These are phyloP conservation scores for Barbatosphaeria neglecta DNA, from an alignment of 495 filamentous ascomycete genomes.

Conservation along the genomic window DNA sequence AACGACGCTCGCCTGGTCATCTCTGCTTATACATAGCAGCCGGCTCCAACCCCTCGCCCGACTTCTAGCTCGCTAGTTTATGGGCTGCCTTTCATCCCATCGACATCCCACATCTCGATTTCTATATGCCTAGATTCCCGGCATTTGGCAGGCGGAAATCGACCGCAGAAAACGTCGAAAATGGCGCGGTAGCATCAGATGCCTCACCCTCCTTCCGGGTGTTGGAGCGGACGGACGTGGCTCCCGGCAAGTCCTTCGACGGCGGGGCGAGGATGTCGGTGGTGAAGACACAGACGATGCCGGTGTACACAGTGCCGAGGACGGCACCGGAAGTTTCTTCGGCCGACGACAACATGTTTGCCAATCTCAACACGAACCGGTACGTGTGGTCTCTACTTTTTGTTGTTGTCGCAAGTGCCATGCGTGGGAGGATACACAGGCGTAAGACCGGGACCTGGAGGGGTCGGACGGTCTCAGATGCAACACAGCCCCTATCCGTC, in stretches of 20 bases:
- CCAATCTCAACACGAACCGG: constrained; percentile 41
- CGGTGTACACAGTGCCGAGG: too few species aligned
- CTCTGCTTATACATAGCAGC: neutral
- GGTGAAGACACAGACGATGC: constrained; percentile 13
- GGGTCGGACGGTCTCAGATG: neutral
- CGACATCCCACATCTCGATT: constrained; percentile 12
- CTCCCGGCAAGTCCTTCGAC: constrained; percentile 29
- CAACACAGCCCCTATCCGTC: neutral
- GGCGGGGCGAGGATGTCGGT: constrained; percentile 22
- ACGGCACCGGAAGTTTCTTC: constrained; percentile 17
- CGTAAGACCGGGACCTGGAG: neutral
- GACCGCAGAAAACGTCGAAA: constrained; percentile 35
- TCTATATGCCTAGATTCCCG: constrained; percentile 43
- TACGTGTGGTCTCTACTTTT: constrained; percentile 20
- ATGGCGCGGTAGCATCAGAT: constrained; percentile 29
- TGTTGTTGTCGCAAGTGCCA: neutral
- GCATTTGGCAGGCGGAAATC: constrained; percentile 40
- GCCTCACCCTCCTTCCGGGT: constrained; percentile 41
- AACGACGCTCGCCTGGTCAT: neutral
- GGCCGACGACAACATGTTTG: constrained; percentile 46
- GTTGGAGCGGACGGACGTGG: constrained; percentile 30
- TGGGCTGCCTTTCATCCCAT: constrained; percentile 10
- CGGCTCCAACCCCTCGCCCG: neutral
- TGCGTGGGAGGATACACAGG: neutral
- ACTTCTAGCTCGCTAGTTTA: constrained; percentile 7